Percentiles rank a stretch among this genome's conserved stretches.
phyloP scores from a whole-genome alignment of 2,329 filamentous ascomycete genomes.

The Bipolaris oryzae region DNA sequence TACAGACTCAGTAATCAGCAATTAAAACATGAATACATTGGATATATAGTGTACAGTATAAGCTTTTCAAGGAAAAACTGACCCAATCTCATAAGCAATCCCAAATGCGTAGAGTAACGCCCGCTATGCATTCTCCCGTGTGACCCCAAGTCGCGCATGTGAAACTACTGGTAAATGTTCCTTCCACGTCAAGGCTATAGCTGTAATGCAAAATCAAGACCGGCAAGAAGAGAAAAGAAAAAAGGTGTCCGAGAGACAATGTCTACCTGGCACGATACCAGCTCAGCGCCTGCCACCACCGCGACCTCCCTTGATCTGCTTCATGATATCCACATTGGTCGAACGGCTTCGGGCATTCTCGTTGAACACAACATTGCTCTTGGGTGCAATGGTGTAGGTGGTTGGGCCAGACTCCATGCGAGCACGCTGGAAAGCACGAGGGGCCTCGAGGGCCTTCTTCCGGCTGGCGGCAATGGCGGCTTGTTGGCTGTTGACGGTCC shows the following conservation, averaged over 20 bases:
- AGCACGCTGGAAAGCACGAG: constrained; percentile 62
- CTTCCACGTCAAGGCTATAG: background rate
- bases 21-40: background rate
- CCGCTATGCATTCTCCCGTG: constrained; percentile 17
- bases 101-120: constrained; percentile 12
- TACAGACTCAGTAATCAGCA: background rate
- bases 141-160: constrained; percentile 2
- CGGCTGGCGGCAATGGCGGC: constrained; percentile 40
- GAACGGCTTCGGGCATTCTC: constrained; percentile 34
- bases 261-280: background rate
- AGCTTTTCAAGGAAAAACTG: background rate
- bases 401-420: constrained; percentile 64
- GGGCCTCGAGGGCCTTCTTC: constrained; percentile 60
- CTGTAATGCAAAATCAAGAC: background rate
- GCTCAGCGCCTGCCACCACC: constrained; percentile 32
- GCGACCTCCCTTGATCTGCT: constrained; percentile 36
- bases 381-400: constrained; percentile 68
- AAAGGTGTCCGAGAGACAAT: background rate
- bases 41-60: constrained; percentile 2
- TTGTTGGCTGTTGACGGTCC: constrained; percentile 42
- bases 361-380: constrained; percentile 55
- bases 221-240: constrained; percentile 1
- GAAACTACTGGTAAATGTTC: background rate
- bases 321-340: constrained; percentile 40
- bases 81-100: background rate